phyloP scores from a whole-genome alignment of 345 rosid species.

The Physaria fendleri region DNA sequence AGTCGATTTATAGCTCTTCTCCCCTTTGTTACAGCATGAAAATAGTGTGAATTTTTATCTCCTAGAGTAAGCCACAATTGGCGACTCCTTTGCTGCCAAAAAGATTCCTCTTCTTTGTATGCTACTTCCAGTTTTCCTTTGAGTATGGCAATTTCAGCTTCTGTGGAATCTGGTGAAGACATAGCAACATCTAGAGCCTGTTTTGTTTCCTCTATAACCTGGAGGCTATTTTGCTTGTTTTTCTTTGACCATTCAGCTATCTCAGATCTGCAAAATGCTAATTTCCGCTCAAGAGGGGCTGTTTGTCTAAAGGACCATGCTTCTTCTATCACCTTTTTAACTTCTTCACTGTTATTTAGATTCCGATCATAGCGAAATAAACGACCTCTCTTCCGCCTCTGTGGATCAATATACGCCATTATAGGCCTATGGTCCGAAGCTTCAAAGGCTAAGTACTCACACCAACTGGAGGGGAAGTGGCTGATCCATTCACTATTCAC shows the following conservation, averaged over 20 bases:
- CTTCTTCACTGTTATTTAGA: not conserved
- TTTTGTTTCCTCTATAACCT: too few relatives aligned
- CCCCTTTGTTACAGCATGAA: not conserved
- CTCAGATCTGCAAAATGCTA: too few relatives aligned
- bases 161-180: too few relatives aligned
- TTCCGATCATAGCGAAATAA: not conserved
- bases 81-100: not conserved
- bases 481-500: not conserved
- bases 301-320: not conserved
- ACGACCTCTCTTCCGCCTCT: not conserved
- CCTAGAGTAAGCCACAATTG: not conserved
- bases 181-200: too few relatives aligned
- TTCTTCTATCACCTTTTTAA: rapidly evolving
- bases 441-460: not conserved
- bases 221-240: not conserved
- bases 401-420: not conserved
- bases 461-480: not conserved
- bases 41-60: not conserved
- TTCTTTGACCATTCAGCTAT: not conserved
- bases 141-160: not conserved
- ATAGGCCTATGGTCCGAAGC: not conserved
- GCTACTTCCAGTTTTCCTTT: not conserved
- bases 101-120: not conserved
- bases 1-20: not conserved
- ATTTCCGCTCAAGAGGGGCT: too few relatives aligned